Conservation (phyloP, 225 moss, liverwort and hornwort genomes). For the Sphagnum contortum region DNA sequence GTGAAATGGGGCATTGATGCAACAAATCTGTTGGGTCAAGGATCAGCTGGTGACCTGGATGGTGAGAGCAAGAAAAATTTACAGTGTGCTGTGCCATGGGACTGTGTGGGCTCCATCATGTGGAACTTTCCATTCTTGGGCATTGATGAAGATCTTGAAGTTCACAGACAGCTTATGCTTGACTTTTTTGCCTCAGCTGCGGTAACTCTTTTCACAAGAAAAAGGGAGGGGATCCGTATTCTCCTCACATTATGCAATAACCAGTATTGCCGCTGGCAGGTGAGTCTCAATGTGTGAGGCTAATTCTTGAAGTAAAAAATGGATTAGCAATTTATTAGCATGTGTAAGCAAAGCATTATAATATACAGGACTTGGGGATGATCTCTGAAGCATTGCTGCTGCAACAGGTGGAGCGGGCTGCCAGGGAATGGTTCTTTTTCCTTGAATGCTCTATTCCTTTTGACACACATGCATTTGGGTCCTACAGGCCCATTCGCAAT, state of each 20-base stretch:
- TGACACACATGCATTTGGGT: constrained; percentile 34
- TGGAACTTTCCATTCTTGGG: constrained; percentile 63
- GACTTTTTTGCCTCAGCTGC: constrained; percentile 39
- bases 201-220: constrained; percentile 20
- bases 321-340: no score
- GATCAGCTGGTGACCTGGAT: constrained; percentile 10
- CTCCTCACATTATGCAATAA: constrained; percentile 52
- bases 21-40: constrained; percentile 13
- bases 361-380: no score
- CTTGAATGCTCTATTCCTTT: constrained; percentile 37
- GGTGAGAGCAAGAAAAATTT: constrained; percentile 1
- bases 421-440: constrained; percentile 46
- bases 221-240: constrained; percentile 21
- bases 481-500: constrained; percentile 42
- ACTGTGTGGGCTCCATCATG: constrained; percentile 33
- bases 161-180: constrained; percentile 37
- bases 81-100: constrained; percentile 28
- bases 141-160: constrained; percentile 30
- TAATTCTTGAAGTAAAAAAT: no score
- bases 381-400: not conserved
- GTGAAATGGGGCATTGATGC: constrained; percentile 46
- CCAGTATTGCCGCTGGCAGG: constrained; percentile 67
- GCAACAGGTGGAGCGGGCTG: constrained; percentile 51
- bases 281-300: constrained; percentile 2
- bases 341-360: no score